These are phyloP conservation scores for Emmonsiellopsis sp. DNA, from an alignment of 2,329 filamentous ascomycete genomes.

Conservation along the genomic window DNA sequence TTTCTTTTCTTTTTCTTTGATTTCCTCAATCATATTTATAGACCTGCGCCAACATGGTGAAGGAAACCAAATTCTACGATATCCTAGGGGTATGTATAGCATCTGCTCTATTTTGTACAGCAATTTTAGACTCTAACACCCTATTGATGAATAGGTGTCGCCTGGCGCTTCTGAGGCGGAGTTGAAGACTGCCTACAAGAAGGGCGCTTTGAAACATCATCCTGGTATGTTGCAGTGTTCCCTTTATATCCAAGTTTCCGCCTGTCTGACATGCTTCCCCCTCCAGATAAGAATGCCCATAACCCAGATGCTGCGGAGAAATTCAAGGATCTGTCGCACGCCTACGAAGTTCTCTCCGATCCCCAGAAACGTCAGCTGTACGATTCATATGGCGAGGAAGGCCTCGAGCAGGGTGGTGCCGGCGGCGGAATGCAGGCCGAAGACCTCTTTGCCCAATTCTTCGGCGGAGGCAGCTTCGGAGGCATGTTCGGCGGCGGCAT, in stretches of 20 bases:
- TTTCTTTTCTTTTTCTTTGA: conserved; percentile 10
- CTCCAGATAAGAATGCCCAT: conserved; percentile 84
- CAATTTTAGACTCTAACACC: neutral
- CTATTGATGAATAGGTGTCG: conserved; percentile 49
- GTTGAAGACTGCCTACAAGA: conserved; percentile 91
- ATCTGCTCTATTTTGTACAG: neutral
- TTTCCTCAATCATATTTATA: conserved; percentile 9
- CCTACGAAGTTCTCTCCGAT: conserved; percentile 92
- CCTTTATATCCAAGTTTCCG: conserved; percentile 13
- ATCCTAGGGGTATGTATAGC: conserved; percentile 36
- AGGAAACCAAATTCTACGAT: conserved; percentile 43
- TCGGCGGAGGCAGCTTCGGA: conserved; percentile 63
- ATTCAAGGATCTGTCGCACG: conserved; percentile 95
- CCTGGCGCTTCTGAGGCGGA: conserved; percentile 74
- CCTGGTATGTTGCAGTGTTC: conserved; percentile 58
- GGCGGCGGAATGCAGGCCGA: conserved; percentile 88
- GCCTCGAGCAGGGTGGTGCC: conserved; percentile 75
- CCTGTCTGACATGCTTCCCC: neutral
- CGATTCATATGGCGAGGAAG: conserved; percentile 96
- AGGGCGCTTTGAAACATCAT: conserved; percentile 80
- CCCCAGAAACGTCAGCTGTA: conserved; percentile 84
- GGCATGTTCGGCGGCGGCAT: conserved; percentile 73
- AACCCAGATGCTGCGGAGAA: conserved; percentile 91
- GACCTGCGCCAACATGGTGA: conserved; percentile 36
- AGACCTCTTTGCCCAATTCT: conserved; percentile 95